These are phyloP conservation scores for Whalleya microplaca DNA, from an alignment of 2,329 filamentous ascomycete species.

Conservation along the genomic window DNA sequence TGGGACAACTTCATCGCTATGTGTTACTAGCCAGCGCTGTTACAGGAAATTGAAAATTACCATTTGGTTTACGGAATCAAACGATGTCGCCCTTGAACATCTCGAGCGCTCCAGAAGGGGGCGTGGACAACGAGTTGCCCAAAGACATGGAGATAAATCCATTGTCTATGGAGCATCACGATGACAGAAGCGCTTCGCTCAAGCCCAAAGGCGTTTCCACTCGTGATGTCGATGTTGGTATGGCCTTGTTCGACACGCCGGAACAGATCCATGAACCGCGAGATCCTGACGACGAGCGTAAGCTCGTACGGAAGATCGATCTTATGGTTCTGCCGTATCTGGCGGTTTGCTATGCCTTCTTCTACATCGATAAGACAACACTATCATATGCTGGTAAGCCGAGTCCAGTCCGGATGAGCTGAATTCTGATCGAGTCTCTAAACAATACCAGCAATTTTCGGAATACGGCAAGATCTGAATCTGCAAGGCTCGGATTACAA, in stretches of 20 bases:
- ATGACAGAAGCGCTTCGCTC: not conserved
- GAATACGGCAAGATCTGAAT: slow-evolving; percentile 59
- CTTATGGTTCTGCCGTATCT: slow-evolving; percentile 61
- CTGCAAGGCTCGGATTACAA: slow-evolving; percentile 57
- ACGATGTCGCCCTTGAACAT: not conserved
- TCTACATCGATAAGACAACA: slow-evolving; percentile 55
- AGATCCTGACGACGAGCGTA: slow-evolving; percentile 25
- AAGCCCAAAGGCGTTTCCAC: slow-evolving; percentile 3
- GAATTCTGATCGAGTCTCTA: not conserved
- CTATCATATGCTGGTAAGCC: slow-evolving; percentile 53
- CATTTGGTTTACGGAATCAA: too few relatives aligned
- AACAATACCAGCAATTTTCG: slow-evolving; percentile 53
- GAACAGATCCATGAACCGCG: slow-evolving; percentile 29
- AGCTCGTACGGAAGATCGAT: slow-evolving; percentile 56
- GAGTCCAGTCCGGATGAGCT: not conserved
- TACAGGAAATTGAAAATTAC: too few relatives aligned
- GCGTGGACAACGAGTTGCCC: not conserved
- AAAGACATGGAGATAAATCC: slow-evolving; percentile 16
- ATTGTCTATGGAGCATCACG: slow-evolving; percentile 11
- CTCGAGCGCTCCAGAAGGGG: not conserved
- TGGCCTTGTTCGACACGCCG: slow-evolving; percentile 30
- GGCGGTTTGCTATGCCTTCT: slow-evolving; percentile 57
- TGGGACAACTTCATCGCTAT: too few relatives aligned
- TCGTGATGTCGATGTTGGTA: slow-evolving; percentile 28
- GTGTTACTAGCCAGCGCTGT: too few relatives aligned